phyloP scores from a whole-genome alignment of 805 yeast genomes.

The Myxozyma kluyveri region DNA sequence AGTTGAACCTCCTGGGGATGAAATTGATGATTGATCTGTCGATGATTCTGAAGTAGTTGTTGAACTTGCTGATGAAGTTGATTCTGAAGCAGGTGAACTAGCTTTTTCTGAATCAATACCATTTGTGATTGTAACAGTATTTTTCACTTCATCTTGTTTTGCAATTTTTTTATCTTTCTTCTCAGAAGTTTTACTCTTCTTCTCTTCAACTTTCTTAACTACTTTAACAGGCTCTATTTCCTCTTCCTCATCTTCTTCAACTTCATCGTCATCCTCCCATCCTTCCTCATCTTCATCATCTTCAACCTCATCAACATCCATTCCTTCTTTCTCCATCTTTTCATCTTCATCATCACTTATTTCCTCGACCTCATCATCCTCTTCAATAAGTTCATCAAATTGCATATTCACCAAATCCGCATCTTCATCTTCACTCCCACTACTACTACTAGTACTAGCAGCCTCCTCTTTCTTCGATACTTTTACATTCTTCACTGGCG shows the following conservation, averaged over 20 bases:
- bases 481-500: background rate
- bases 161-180: background rate
- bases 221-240: background rate
- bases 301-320: background rate
- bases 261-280: background rate
- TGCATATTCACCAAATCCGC: conserved; percentile 7
- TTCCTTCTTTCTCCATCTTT: background rate
- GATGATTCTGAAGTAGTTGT: background rate
- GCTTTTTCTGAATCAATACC: too few species aligned
- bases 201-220: background rate
- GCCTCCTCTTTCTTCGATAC: conserved; percentile 1
- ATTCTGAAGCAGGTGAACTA: background rate
- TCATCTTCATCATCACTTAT: conserved; percentile 10
- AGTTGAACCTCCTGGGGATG: too few species aligned
- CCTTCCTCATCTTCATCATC: background rate
- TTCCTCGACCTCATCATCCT: too few species aligned
- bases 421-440: background rate
- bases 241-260: background rate
- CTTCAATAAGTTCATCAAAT: too few species aligned
- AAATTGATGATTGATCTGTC: background rate
- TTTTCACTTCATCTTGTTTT: too few species aligned
- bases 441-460: background rate
- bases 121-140: too few species aligned
- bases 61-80: background rate
- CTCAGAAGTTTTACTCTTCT: background rate